Evolutionary conservation across 768 basidiomycete species (phyloP).

Genomic region (Phylloporus sp.): DNA sequence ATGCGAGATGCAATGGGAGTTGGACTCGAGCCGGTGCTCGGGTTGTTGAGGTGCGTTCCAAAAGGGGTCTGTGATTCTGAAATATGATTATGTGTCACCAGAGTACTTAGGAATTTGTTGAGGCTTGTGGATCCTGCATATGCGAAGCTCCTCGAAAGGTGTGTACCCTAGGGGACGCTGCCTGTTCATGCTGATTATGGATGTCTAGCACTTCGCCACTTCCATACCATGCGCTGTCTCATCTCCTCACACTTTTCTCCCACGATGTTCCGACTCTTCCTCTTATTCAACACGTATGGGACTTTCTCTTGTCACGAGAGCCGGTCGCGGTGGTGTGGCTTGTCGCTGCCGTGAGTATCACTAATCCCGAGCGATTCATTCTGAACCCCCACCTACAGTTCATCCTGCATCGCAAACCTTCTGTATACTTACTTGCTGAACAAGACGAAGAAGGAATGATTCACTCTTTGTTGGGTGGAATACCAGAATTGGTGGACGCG

Average conservation of each 20-base stretch:
- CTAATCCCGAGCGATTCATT: neutral
- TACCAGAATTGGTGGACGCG: conserved; percentile 45
- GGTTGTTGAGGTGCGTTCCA: conserved; percentile 56
- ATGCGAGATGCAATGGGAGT: conserved; percentile 86
- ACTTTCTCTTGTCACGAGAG: conserved; percentile 79
- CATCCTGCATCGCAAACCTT: conserved; percentile 64
- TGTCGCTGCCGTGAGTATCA: conserved; percentile 62
- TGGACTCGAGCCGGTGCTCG: conserved; percentile 80
- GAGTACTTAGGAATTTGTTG: conserved; percentile 71
- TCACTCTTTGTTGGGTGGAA: conserved; percentile 63
- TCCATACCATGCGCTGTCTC: conserved; percentile 86
- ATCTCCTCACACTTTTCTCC: conserved; percentile 86
- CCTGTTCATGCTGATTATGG: neutral
- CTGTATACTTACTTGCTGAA: conserved; percentile 54
- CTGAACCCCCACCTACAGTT: conserved; percentile 44
- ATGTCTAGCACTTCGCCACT: conserved; percentile 60
- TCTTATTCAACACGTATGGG: conserved; percentile 88
- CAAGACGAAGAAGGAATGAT: conserved; percentile 81
- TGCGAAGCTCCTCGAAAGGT: conserved; percentile 66
- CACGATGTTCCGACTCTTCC: conserved; percentile 89
- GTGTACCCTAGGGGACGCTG: conserved; percentile 16
- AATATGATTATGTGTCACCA: conserved; percentile 23
- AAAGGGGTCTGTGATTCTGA: neutral
- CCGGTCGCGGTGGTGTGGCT: conserved; percentile 82
- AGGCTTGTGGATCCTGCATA: conserved; percentile 65